phyloP scores from a whole-genome alignment of 371 early-diverging fungal species.

The Mucor indicus region DNA sequence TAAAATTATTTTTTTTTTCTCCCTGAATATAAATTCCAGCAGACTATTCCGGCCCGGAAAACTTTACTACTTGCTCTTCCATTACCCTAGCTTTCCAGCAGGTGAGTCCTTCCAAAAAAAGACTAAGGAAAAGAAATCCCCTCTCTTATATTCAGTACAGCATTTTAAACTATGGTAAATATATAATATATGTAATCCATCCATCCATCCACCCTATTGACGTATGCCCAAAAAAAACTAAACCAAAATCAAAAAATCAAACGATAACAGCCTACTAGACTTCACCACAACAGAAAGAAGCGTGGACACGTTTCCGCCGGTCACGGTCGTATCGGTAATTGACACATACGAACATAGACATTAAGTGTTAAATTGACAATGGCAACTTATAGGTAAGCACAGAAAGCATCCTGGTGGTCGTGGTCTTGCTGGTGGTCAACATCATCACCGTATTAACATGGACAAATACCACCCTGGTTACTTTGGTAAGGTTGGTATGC shows the following conservation, averaged over 20 bases:
- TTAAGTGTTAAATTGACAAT: background rate
- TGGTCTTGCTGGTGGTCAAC: slow-evolving; percentile 99
- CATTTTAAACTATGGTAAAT: slow-evolving; percentile 35
- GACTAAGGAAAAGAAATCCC: no score
- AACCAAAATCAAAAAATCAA: background rate
- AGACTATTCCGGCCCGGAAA: no score
- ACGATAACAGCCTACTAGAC: slow-evolving; percentile 73
- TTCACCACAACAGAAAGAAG: slow-evolving; percentile 84
- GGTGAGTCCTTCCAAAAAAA: no score
- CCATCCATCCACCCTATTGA: slow-evolving; percentile 3
- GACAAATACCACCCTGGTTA: slow-evolving; percentile 99
- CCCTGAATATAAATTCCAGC: no score
- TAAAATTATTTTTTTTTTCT: no score
- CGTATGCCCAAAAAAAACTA: background rate
- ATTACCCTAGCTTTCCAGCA: background rate
- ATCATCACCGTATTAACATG: slow-evolving; percentile 99
- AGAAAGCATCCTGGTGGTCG: slow-evolving; percentile 99
- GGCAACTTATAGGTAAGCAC: slow-evolving; percentile 73
- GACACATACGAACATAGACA: background rate
- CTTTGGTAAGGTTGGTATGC: slow-evolving; percentile 99
- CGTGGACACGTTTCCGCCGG: slow-evolving; percentile 93
- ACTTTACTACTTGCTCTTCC: no score
- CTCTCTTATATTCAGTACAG: slow-evolving; percentile 24
- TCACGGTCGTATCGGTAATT: slow-evolving; percentile 85
- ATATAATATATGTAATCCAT: background rate